These are phyloP conservation scores for Schizopora paradoxa DNA, from an alignment of 1,284 basidiomycete species.

Conservation along the genomic window DNA sequence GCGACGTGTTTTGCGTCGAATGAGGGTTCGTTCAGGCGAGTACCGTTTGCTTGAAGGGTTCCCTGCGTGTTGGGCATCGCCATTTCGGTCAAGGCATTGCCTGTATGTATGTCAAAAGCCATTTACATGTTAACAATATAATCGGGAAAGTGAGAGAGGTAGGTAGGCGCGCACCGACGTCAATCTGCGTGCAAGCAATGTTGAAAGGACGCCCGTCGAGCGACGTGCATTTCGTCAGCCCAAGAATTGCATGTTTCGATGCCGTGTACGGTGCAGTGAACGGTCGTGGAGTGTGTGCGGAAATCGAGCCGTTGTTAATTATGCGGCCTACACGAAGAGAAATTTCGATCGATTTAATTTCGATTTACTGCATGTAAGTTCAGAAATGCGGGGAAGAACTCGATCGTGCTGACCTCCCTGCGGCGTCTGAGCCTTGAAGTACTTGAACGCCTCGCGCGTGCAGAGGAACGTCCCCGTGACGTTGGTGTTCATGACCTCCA, in stretches of 20 bases:
- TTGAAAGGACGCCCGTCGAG: conserved; percentile 71
- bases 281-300: conserved; percentile 70
- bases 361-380: not conserved
- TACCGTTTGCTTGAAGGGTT: conserved; percentile 65
- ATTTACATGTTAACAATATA: not conserved
- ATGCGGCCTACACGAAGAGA: conserved; percentile 47
- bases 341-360: not conserved
- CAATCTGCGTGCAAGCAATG: conserved; percentile 76
- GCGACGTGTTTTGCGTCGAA: conserved; percentile 71
- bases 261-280: conserved; percentile 63
- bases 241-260: conserved; percentile 75
- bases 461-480: conserved; percentile 70
- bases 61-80: conserved; percentile 40
- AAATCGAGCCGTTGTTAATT: conserved; percentile 81
- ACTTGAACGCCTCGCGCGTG: conserved; percentile 66
- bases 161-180: conserved; percentile 52
- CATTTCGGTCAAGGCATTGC: conserved; percentile 65
- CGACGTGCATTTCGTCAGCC: conserved; percentile 68
- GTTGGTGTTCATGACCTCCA: conserved; percentile 64
- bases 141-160: conserved; percentile 7
- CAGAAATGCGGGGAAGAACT: not conserved
- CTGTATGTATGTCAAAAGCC: conserved; percentile 28
- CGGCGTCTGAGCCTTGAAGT: conserved; percentile 71
- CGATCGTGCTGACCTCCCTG: conserved; percentile 48
- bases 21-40: conserved; percentile 50